Percentiles rank a stretch among this genome's conserved stretches.
Conservation (phyloP, 2,329 filamentous ascomycete species). For the Massarina eburnea region DNA sequence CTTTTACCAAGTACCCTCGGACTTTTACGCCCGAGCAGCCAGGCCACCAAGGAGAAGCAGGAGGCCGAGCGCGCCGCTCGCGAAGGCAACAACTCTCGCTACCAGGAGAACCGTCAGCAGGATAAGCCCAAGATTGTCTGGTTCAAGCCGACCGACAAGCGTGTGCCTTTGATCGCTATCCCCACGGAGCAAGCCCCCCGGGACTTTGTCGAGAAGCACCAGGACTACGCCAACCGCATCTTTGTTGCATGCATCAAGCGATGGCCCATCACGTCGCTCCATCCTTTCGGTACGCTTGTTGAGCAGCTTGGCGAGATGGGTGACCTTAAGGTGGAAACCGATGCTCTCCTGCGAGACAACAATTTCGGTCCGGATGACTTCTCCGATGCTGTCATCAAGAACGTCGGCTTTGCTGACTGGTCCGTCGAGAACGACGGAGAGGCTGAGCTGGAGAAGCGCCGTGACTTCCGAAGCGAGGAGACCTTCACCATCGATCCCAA, state of each 20-base stretch:
- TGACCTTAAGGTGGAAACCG: constrained; percentile 95
- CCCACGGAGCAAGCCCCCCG: constrained; percentile 96
- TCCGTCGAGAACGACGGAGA: constrained; percentile 82
- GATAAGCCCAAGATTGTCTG: constrained; percentile 99
- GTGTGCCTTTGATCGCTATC: constrained; percentile 95
- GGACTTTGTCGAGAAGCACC: constrained; percentile 98
- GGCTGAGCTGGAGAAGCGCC: constrained; percentile 69
- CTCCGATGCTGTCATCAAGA: constrained; percentile 92
- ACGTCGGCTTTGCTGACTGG: constrained; percentile 91
- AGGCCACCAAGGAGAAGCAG: constrained; percentile 99
- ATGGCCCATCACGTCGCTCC: constrained; percentile 99
- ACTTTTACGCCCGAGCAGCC: constrained; percentile 90
- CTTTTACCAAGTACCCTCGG: constrained; percentile 69
- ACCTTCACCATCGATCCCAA: constrained; percentile 92
- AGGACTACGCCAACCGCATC: constrained; percentile 95
- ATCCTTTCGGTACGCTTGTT: constrained; percentile 95
- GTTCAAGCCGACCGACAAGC: constrained; percentile 99
- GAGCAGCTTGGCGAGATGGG: constrained; percentile 98
- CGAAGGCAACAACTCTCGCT: constrained; percentile 72
- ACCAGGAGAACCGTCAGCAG: constrained; percentile 79
- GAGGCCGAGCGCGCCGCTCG: constrained; percentile 92
- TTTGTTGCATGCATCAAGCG: constrained; percentile 99
- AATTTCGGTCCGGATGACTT: constrained; percentile 98
- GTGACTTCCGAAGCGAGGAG: constrained; percentile 86
- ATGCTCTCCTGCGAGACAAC: constrained; percentile 95